Conservation (phyloP, 306 rosid species). For the Medicago truncatula region DNA sequence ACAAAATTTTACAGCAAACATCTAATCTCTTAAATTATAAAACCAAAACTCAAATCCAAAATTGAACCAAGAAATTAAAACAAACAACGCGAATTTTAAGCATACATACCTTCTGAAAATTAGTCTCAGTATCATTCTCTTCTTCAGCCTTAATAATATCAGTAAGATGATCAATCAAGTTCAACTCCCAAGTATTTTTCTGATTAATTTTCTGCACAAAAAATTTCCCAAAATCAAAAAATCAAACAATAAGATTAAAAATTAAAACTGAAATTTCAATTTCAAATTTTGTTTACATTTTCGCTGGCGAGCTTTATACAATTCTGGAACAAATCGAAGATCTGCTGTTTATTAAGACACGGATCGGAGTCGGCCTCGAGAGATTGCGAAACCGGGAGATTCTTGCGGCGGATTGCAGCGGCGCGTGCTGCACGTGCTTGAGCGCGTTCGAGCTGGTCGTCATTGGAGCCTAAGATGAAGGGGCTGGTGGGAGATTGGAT, state of each 20-base stretch:
- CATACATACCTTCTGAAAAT: constrained; percentile 81
- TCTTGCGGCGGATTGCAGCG: constrained; percentile 76
- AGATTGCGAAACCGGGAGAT: constrained; percentile 45
- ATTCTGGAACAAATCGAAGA: constrained; percentile 86
- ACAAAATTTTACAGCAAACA: constrained; percentile 5
- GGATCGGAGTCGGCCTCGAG: constrained; percentile 43
- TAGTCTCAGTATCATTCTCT: constrained; percentile 81
- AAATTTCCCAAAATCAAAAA: neutral
- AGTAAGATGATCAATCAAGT: constrained; percentile 87
- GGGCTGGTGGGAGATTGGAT: constrained; percentile 91
- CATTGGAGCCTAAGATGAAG: constrained; percentile 82
- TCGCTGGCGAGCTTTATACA: constrained; percentile 99
- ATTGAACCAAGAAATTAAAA: neutral
- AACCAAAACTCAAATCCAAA: neutral
- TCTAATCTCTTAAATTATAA: constrained; percentile 11
- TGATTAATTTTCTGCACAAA: constrained; percentile 92
- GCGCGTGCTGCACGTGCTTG: constrained; percentile 96
- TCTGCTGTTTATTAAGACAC: constrained; percentile 80
- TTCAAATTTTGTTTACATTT: constrained; percentile 54
- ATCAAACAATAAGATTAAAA: neutral
- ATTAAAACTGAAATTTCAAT: neutral
- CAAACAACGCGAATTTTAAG: neutral
- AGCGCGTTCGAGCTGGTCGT: constrained; percentile 87
- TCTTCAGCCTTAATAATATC: constrained; percentile 85
- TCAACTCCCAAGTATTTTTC: constrained; percentile 95